Evolutionary conservation across 2,329 filamentous ascomycete species (phyloP).

Genomic region (Diplocarpon mali): DNA sequence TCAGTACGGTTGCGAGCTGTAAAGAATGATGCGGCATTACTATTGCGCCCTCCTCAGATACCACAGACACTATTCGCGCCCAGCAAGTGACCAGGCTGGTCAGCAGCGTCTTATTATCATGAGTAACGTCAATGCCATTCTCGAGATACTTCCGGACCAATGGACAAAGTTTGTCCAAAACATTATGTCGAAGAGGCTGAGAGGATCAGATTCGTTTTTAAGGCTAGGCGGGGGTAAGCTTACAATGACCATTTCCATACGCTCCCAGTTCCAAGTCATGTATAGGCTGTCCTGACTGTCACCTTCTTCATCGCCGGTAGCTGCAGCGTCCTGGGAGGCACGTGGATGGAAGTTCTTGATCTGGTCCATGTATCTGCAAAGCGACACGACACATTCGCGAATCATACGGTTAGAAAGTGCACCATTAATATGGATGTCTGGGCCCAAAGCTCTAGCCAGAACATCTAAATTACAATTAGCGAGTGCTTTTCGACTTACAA

Average conservation of each 20-base stretch:
- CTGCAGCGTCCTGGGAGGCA: neutral
- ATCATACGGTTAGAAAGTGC: constrained; percentile 1
- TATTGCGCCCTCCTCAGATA: constrained; percentile 15
- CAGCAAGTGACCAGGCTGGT: constrained; percentile 11
- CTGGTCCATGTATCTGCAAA: constrained; percentile 12
- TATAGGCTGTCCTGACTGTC: constrained; percentile 23
- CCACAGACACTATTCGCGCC: constrained; percentile 12
- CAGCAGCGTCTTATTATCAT: constrained; percentile 1
- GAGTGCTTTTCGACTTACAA: neutral
- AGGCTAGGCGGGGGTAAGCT: neutral
- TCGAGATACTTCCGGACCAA: constrained; percentile 12
- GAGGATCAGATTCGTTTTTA: constrained; percentile 6
- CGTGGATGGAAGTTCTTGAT: constrained; percentile 13
- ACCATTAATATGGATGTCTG: neutral
- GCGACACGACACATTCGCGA: neutral
- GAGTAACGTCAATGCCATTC: neutral
- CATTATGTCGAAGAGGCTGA: constrained; percentile 15
- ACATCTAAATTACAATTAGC: constrained; percentile 5
- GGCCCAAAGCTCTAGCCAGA: constrained; percentile 2
- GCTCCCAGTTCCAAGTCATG: constrained; percentile 9
- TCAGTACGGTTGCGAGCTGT: constrained; percentile 34
- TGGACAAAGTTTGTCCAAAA: constrained; percentile 10
- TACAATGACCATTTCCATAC: constrained; percentile 18
- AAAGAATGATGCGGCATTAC: constrained; percentile 6
- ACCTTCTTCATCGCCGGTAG: neutral